Base-by-base conservation (phyloP, 2,329 filamentous ascomycete species). In the Metarhizium humberi region DNA sequence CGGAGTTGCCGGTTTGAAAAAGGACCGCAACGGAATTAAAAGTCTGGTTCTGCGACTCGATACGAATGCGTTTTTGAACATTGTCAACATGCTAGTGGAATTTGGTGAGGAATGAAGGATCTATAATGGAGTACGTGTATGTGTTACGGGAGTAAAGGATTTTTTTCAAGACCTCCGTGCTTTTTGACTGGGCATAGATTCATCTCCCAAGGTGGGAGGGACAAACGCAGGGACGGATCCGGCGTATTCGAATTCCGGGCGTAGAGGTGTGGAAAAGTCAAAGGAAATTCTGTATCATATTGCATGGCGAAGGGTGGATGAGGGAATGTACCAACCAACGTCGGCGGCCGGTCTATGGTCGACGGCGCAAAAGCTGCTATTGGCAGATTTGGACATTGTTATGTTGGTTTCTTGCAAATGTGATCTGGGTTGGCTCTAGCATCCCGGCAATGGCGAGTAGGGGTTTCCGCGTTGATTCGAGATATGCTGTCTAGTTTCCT, bases 1-100 rank as follows among this genome's bases (percentile, higher is more conserved):
- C 84, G 42, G 88, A 94, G 66, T 71, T 95, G 63, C 89, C 87
- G 49, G 89, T 92, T 61, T 92, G 74, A 81, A 58, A 3, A 16
- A 5, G 51, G 7, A 20, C 32, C 25, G 32, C 25, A n/a, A 30
- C 36, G 38, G 7, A 30, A 20, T 11, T 25, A 6, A 30, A 16
- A 13, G 20, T 6, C 10, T 30, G 13, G 20, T 14, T 14, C 45
- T 40, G 30, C 45, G 25, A 30, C 45, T n/a, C 45, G 20, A 48
- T 11, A 48, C 25, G 30, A 51, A 40, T 40, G 38, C 16, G 36
- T 16, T 32, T 45, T 18, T 6, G 42, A 45, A 51, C 51, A 50
- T 13, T 25, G 48, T 34, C 32, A 11, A 47, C 6, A 11, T 7
- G 18, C 45, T 16, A 6, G 34, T 36, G 42, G 51, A 14, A 45